Percentiles rank a stretch among this genome's conserved stretches.
Evolutionary conservation across 768 basidiomycete genomes (phyloP).

Genomic region (Mycena olivaceomarginata): DNA sequence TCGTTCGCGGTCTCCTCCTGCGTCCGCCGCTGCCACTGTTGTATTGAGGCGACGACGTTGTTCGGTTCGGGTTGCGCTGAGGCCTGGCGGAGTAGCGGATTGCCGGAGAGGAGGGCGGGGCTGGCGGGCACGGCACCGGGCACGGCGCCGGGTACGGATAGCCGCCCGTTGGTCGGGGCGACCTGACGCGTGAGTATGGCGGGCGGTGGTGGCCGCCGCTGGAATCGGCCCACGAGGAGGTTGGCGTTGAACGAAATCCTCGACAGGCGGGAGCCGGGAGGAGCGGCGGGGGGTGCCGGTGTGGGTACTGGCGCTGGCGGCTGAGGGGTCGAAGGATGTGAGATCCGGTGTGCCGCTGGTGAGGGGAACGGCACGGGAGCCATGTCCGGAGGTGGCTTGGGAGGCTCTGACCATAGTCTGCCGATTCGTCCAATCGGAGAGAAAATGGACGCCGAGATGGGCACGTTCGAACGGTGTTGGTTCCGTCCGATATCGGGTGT

Average conservation of each 20-base stretch:
- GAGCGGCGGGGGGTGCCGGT: conserved; percentile 15
- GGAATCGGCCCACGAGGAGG: conserved; percentile 48
- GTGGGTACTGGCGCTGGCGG: conserved; percentile 14
- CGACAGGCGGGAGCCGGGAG: conserved; percentile 32
- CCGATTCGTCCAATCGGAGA: conserved; percentile 24
- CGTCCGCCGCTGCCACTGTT: conserved; percentile 55
- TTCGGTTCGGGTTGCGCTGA: conserved; percentile 36
- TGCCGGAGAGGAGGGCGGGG: conserved; percentile 42
- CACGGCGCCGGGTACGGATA: background rate
- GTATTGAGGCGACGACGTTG: conserved; percentile 49
- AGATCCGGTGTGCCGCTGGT: conserved; percentile 6
- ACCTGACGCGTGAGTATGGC: conserved; percentile 18
- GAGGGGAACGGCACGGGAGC: conserved; percentile 42
- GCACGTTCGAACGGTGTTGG: conserved; percentile 44
- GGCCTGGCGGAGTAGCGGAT: conserved; percentile 33
- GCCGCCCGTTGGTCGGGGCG: conserved; percentile 19
- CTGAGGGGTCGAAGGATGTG: conserved; percentile 14
- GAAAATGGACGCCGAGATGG: conserved; percentile 13
- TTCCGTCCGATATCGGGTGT: conserved; percentile 39
- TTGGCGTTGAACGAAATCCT: conserved; percentile 54
- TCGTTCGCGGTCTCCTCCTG: conserved; percentile 48
- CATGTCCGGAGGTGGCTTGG: conserved; percentile 40
- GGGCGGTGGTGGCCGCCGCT: conserved; percentile 32
- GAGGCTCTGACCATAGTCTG: conserved; percentile 18
- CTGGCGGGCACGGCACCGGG: conserved; percentile 35